Evolutionary conservation across 768 basidiomycete species (phyloP), one percentile per base, ranked within the genome.

Genomic region (Astraeus odoratus): DNA sequence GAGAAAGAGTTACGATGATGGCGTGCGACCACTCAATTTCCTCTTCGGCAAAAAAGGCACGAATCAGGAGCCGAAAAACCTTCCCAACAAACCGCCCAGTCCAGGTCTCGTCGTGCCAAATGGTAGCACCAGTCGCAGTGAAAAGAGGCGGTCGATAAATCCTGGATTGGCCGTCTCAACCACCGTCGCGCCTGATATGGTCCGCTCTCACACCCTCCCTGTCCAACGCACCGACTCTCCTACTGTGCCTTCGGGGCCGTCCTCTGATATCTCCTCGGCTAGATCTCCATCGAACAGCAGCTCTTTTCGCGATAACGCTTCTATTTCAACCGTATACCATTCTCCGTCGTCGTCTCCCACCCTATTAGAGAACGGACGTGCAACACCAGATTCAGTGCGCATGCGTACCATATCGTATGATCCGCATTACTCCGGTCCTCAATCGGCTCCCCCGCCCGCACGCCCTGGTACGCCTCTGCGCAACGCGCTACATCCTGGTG

Each of bases 71-170:
- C 48, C 30, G n/a, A 49, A 51, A 27, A 48, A 47, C n/a, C 1
- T 25, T 12, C 3, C 18, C 8, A 51, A 57, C 18, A 47, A 46
- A 16, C 31, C 30, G 37, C 45, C 45, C 38, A 40, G 42, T 13
- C 16, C 27, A 30, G 56, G 51, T 18, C 56, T 66, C 37, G 47
- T 54, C 40, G 55, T 67, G 40, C 52, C 70, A 34, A 39, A 59
- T 48, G 44, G 49, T 15, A 49, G 49, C 6, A 65, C 65, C 0
- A 61, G 62, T 5, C 68, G 73, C 27, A 63, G 67, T 0, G 75
- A 73, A 20, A 73, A 69, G 36, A 65, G 79, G 10, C 64, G 72
- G 18, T 80, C 79, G 4, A 79, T 80, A 49, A 80, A 77, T 45
- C 80, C 80, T 1, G 70, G 59, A 4, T 57, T 73, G 35, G 56